Percentiles rank a stretch among this genome's conserved stretches.
phyloP scores from a whole-genome alignment of 2,329 filamentous ascomycete species.

The Epichloe elymi region DNA sequence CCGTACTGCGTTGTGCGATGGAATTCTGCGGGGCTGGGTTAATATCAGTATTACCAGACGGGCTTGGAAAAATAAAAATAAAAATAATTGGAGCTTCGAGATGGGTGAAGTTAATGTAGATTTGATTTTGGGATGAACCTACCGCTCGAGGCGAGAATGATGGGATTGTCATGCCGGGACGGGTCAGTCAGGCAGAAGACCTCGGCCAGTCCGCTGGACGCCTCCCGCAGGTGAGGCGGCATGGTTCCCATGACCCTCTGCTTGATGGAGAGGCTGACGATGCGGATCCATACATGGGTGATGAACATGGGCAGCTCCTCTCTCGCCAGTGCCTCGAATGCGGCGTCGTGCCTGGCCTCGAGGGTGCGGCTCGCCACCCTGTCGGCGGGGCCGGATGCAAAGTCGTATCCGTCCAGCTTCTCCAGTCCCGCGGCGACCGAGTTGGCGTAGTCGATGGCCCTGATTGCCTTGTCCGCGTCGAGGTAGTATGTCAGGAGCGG shows the following conservation, averaged over 20 bases:
- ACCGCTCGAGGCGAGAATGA: constrained; percentile 67
- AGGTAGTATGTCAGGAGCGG: constrained; percentile 59
- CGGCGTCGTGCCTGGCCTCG: constrained; percentile 48
- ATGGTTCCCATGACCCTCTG: constrained; percentile 55
- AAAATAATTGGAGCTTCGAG: too few relatives aligned
- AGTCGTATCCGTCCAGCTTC: constrained; percentile 40
- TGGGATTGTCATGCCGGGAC: constrained; percentile 58
- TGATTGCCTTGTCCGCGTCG: constrained; percentile 56
- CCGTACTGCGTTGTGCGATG: constrained; percentile 64
- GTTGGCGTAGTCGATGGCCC: constrained; percentile 59
- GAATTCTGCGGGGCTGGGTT: constrained; percentile 41
- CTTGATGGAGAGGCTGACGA: constrained; percentile 57
- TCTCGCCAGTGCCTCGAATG: constrained; percentile 49
- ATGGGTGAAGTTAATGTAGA: too few relatives aligned
- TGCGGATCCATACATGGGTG: constrained; percentile 53
- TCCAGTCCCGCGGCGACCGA: constrained; percentile 49
- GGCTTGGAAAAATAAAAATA: too few relatives aligned
- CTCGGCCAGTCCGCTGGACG: constrained; percentile 64
- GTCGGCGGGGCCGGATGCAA: constrained; percentile 36
- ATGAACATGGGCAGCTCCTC: constrained; percentile 63
- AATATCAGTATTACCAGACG: too few relatives aligned
- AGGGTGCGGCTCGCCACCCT: constrained; percentile 45
- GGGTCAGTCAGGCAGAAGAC: constrained; percentile 69
- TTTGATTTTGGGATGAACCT: constrained; percentile 4
- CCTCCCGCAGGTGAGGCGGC: constrained; percentile 47